Evolutionary conservation across 2,329 filamentous ascomycete species (phyloP), one percentile per base, ranked within the genome.

Genomic region (Pyrenochaeta sp.): DNA sequence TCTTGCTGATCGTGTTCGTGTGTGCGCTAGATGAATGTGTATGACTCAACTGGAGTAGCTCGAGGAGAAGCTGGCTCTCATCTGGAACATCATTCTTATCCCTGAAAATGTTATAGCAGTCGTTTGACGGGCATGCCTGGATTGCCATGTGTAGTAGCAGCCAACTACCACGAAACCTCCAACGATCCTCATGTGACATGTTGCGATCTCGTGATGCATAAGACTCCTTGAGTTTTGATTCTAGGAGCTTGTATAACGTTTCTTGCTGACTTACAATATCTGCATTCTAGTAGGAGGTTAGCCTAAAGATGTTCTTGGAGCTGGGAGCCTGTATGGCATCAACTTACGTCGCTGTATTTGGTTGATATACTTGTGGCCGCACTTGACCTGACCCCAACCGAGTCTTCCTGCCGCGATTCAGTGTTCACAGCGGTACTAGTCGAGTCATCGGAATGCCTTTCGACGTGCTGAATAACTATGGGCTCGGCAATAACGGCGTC

Each of bases 111-210:
- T 49, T 45, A 37, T 59, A 63, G 23, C 30, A 42, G 7, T 61
- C 48, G 15, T 68, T 63, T 1, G 55, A 63, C 1, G 55, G 42
- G 18, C 53, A 66, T 10, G 49, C 45, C 23, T 66, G 51, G 18
- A 61, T 46, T 1, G 58, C 56, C 37, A 55, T 56, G 18, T 55
- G 23, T 2, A 69, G 45, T 4, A 68, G 20, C 9, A 70, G 45
- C 49, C 54, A 59, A 37, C 60, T 56, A 23, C 64, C 66, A 6
- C 58, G 59, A 45, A 61, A 60, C n/a, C 39, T 37, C 59, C 59
- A 66, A 4, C 62, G 54, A 12, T 66, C 50, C 23, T 60, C 21
- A 1, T 56, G 33, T 5, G 56, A 41, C 31, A 61, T 7, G 15
- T 60, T 18, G 12, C 41, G 49, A 2, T 56, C 47, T 11, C 60